Percentiles rank a stretch among this genome's conserved stretches.
Conservation (phyloP, 192 early-diverging fungal species). For the Linderina pennispora region DNA sequence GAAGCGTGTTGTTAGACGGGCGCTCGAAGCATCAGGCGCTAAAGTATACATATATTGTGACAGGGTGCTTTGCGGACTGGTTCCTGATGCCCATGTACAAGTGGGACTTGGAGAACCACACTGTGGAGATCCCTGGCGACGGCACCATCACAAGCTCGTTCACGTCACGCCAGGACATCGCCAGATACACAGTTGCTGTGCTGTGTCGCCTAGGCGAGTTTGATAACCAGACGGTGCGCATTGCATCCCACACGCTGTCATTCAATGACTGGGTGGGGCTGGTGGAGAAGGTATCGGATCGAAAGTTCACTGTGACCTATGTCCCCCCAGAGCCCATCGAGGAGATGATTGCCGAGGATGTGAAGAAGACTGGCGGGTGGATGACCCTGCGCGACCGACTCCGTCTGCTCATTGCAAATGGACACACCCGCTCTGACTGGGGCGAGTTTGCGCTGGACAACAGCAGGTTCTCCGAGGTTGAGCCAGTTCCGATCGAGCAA, state of each 20-base stretch:
- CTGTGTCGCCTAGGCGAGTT: neutral
- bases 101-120: slow-evolving; percentile 1
- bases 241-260: neutral
- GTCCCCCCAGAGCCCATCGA: neutral
- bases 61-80: slow-evolving; percentile 1
- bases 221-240: neutral
- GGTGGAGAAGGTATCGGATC: neutral
- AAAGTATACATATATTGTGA: slow-evolving; percentile 1
- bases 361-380: neutral
- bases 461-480: neutral
- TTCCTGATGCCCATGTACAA: neutral
- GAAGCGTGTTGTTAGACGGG: neutral
- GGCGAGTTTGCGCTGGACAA: neutral
- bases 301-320: neutral
- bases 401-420: neutral
- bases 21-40: neutral
- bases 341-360: neutral
- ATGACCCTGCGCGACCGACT: neutral
- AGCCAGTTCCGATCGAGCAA: neutral
- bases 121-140: neutral
- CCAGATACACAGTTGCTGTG: neutral
- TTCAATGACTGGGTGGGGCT: neutral
- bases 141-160: neutral
- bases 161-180: neutral
- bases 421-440: neutral